A percentile compares a stretch with the other conserved stretches of the same genome.
Evolutionary conservation across 345 rosid genomes (phyloP).

Genomic region (Lenwebbia sp.): DNA sequence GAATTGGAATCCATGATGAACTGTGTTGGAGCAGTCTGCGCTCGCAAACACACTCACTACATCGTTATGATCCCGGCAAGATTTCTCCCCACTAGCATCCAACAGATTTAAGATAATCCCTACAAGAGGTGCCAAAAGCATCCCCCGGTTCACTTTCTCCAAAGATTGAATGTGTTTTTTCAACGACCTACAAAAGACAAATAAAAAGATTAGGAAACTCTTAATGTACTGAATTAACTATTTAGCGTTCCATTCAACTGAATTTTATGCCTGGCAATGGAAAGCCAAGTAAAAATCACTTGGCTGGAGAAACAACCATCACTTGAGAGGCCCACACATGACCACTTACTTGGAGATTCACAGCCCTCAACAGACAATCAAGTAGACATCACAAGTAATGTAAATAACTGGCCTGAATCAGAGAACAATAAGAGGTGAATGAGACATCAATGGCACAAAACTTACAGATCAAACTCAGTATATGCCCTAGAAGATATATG

Average conservation of each 20-base stretch:
- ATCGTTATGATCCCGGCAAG: constrained; percentile 36
- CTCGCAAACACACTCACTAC: constrained; percentile 66
- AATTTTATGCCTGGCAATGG: neutral
- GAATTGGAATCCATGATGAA: constrained; percentile 71
- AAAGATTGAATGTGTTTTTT: constrained; percentile 60
- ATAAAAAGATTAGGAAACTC: neutral
- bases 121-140: constrained; percentile 77
- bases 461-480: constrained; percentile 89
- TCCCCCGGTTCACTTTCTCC: constrained; percentile 70
- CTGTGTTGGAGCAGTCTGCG: constrained; percentile 76
- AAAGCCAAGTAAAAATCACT: neutral
- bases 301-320: neutral
- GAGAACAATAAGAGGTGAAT: neutral
- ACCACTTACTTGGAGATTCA: neutral
- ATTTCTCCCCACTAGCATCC: constrained; percentile 41
- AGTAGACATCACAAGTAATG: neutral
- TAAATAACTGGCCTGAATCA: neutral
- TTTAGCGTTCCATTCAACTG: neutral
- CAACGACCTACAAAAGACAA: constrained; percentile 40
- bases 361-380: neutral
- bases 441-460: neutral
- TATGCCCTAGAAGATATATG: constrained; percentile 76
- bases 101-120: constrained; percentile 87
- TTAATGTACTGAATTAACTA: neutral
- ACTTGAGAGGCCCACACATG: neutral